These are phyloP conservation scores for Auxenochlorella protothecoides DNA, from an alignment of 139 green algal genomes.

Conservation along the genomic window DNA sequence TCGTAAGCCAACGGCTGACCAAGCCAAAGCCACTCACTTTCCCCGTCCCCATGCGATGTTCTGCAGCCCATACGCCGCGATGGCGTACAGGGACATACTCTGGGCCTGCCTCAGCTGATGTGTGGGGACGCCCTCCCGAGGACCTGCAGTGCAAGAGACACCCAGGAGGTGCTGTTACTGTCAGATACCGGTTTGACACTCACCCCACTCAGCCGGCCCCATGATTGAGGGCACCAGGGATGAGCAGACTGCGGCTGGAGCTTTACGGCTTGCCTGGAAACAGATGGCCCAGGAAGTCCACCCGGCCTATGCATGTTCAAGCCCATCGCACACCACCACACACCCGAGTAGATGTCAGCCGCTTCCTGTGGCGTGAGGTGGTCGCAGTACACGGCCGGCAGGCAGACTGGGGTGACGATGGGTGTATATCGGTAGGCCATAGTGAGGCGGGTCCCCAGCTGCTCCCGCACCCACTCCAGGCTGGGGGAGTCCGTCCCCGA, in stretches of 20 bases:
- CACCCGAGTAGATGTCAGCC: constrained; percentile 8
- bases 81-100: constrained; percentile 15
- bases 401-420: constrained; percentile 6
- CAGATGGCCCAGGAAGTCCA: no score
- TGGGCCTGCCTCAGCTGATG: constrained; percentile 5
- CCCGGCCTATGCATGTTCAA: no score
- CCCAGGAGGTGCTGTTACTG: no score
- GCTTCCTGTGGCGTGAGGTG: constrained; percentile 8
- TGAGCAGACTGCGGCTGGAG: neutral
- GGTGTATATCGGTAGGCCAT: neutral
- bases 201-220: no score
- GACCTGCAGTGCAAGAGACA: no score
- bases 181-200: no score
- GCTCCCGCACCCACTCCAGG: neutral
- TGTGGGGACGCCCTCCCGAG: neutral
- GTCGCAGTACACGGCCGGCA: no score
- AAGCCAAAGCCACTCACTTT: constrained; percentile 3
- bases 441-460: neutral
- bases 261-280: no score
- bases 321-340: neutral
- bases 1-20: no score
- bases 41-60: constrained; percentile 17
- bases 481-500: no score
- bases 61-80: constrained; percentile 25
- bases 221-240: no score